Evolutionary conservation across 1,284 basidiomycete genomes (phyloP).

Genomic region (Boletus mariae): DNA sequence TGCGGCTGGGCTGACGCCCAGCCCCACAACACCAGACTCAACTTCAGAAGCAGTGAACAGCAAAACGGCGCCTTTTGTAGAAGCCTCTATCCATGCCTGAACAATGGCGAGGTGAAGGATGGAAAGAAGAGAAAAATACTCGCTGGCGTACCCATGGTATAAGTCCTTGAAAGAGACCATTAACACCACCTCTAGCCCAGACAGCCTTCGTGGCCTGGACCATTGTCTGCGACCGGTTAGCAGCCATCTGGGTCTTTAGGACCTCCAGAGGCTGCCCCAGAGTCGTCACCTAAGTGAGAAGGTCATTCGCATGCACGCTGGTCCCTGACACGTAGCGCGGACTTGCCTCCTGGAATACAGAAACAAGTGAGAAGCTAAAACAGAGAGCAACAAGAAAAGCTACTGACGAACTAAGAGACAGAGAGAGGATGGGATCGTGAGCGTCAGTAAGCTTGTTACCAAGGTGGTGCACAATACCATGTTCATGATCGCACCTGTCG

Average conservation of each 20-base stretch:
- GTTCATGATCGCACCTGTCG: conserved; percentile 90
- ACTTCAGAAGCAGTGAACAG: conserved; percentile 96
- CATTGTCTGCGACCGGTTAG: conserved; percentile 91
- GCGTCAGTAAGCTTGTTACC: conserved; percentile 7
- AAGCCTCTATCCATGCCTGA: conserved; percentile 99
- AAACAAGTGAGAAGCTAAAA: conserved; percentile 17
- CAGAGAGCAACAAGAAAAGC: conserved; percentile 9
- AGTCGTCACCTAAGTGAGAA: conserved; percentile 75
- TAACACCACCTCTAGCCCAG: conserved; percentile 87
- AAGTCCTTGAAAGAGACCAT: conserved; percentile 96
- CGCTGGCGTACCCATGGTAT: conserved; percentile 85
- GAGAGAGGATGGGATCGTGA: not conserved
- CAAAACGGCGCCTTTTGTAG: conserved; percentile 96
- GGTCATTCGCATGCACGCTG: conserved; percentile 4
- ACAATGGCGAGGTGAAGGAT: conserved; percentile 9
- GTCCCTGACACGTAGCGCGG: not conserved
- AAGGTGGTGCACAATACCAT: conserved; percentile 54
- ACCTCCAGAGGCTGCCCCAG: conserved; percentile 98
- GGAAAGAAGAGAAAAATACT: not conserved
- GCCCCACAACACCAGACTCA: conserved; percentile 62
- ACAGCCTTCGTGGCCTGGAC: conserved; percentile 80
- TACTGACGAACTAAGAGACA: conserved; percentile 26
- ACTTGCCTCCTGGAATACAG: conserved; percentile 45
- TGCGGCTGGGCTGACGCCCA: conserved; percentile 77
- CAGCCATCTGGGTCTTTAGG: conserved; percentile 98